Percentiles rank a stretch among this genome's conserved stretches.
Conservation (phyloP, 148 eudicot genomes). For the Euryodendron excelsum region DNA sequence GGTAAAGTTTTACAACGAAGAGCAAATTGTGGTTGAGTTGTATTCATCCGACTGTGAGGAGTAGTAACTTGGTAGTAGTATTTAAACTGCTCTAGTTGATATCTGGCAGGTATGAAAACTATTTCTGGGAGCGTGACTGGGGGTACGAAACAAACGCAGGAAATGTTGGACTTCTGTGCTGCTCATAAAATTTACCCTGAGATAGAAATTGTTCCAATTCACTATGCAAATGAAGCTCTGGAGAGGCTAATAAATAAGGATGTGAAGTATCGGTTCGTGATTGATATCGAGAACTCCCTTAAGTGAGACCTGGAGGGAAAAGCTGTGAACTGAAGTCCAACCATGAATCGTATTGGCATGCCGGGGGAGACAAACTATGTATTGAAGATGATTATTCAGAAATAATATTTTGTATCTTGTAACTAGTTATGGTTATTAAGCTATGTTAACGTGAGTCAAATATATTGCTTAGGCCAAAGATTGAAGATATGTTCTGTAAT, state of each 20-base stretch:
- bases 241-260: constrained; percentile 67
- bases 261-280: constrained; percentile 79
- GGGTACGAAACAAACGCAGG: constrained; percentile 69
- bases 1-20: too few species aligned
- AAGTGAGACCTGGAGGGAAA: too few species aligned
- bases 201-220: constrained; percentile 64
- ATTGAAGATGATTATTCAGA: not conserved
- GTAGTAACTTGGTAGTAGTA: not conserved
- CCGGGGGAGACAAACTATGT: not conserved
- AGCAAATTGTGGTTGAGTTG: not conserved
- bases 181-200: constrained; percentile 54
- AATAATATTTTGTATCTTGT: not conserved
- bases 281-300: constrained; percentile 72
- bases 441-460: not conserved
- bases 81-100: not conserved
- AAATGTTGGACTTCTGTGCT: constrained; percentile 84
- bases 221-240: constrained; percentile 69
- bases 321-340: not conserved
- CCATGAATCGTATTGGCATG: not conserved
- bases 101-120: constrained; percentile 51
- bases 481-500: too few species aligned
- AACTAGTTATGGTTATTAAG: not conserved
- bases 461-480: not conserved
- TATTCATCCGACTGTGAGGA: not conserved
- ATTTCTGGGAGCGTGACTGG: too few species aligned